Conservation (phyloP, 2,329 filamentous ascomycete species). For the Tolypocladium guangdongense region DNA sequence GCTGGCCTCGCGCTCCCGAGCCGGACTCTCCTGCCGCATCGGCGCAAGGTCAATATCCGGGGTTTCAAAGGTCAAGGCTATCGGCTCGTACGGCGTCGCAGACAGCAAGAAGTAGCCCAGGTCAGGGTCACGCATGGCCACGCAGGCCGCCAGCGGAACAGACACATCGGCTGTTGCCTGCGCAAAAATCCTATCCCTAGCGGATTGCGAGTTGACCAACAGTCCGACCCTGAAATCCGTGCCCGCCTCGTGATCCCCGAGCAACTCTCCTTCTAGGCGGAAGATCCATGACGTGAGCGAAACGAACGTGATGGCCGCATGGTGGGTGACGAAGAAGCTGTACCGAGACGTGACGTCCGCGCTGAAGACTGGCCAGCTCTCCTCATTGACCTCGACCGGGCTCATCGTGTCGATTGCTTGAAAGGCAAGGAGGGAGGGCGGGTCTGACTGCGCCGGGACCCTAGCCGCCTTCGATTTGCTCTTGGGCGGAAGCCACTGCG, state of each 20-base stretch:
- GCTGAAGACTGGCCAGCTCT: slow-evolving; percentile 54
- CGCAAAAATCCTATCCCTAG: slow-evolving; percentile 46
- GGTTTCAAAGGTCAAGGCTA: slow-evolving; percentile 48
- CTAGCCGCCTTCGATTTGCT: slow-evolving; percentile 36
- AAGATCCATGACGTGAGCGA: slow-evolving; percentile 54
- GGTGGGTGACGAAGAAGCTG: slow-evolving; percentile 51
- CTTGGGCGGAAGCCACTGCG: slow-evolving; percentile 53
- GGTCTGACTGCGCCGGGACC: slow-evolving; percentile 23
- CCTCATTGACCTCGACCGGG: slow-evolving; percentile 40
- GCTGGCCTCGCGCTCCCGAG: slow-evolving; percentile 29
- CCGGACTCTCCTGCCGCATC: slow-evolving; percentile 31
- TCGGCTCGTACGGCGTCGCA: slow-evolving; percentile 44
- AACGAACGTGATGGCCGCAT: slow-evolving; percentile 47
- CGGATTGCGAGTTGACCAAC: slow-evolving; percentile 46
- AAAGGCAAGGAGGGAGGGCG: slow-evolving; percentile 46
- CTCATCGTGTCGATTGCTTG: slow-evolving; percentile 51
- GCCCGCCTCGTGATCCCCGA: slow-evolving; percentile 43
- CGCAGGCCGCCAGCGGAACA: slow-evolving; percentile 41
- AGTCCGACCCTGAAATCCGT: slow-evolving; percentile 52
- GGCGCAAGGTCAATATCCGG: slow-evolving; percentile 40
- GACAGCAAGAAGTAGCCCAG: slow-evolving; percentile 54
- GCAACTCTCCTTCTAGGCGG: slow-evolving; percentile 50
- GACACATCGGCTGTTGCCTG: slow-evolving; percentile 35
- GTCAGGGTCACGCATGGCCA: slow-evolving; percentile 47
- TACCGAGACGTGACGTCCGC: slow-evolving; percentile 50